Evolutionary conservation across 176 grass and related monocot species (phyloP), one percentile per base, ranked within the genome.

Genomic region (Raddia distichophylla): DNA sequence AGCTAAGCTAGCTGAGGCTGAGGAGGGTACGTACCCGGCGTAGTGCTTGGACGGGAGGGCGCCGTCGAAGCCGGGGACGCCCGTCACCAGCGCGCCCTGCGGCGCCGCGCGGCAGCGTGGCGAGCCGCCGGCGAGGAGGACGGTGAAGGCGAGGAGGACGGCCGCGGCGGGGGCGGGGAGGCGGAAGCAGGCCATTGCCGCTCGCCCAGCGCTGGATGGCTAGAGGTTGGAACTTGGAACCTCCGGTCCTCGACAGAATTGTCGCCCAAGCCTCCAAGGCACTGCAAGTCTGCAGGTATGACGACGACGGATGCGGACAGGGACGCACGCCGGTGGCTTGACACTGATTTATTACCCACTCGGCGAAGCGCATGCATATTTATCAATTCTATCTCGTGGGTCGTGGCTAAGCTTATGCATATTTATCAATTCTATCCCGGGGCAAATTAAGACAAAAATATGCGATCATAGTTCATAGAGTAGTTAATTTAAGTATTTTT

Each of bases 1-100:
- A 42, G 15, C 22, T 42, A 11, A 0, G 14, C 16, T 27, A 27
- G 27, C 27, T 27, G 27, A 27, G 27, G 27, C 27, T 27, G 27
- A 27, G 1, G 6, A 11, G 34, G 16, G 33, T 76, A 5, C 9
- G 57, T 87, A 87, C 75, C 89, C 89, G n/a, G 84, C 84, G 84
- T 84, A 84, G 80, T 90, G 89, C 75, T 75, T 83, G 3, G 89
- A 90, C 47, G 84, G 89, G 37, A 90, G n/a, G 17, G 18, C 61
- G 55, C 80, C 84, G 4, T 35, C 48, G 55, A 80, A 87, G 32
- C 89, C 89, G 1, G 89, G 89, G 1, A 90, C 35, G 40, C 18
- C 1, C 62, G 55, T 87, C 17, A 90, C 80, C 17, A 64, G 37
- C 69, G 80, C 84, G 0, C 64, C 80, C 70, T 10, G 13, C 72